These are phyloP conservation scores for Amylocarpus encephaloides DNA, from an alignment of 2,329 filamentous ascomycete genomes.

Conservation along the genomic window DNA sequence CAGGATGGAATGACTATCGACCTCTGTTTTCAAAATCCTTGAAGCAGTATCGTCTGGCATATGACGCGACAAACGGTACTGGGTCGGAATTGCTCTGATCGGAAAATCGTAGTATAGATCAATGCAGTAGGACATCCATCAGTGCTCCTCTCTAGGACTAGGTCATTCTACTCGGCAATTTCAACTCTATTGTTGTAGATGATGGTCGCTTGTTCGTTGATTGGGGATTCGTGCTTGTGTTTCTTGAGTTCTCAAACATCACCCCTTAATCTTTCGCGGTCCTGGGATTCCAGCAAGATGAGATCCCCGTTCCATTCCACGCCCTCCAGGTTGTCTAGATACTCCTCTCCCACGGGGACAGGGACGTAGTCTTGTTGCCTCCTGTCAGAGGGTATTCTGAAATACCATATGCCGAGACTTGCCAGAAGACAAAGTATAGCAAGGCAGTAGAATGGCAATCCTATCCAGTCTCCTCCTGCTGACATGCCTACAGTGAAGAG, in stretches of 20 bases:
- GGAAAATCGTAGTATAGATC: not conserved
- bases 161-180: too few relatives aligned
- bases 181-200: too few relatives aligned
- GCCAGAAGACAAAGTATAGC: slow-evolving; percentile 12
- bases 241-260: not conserved
- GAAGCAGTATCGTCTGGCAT: slow-evolving; percentile 10
- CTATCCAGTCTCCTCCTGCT: slow-evolving; percentile 23
- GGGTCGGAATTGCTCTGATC: not conserved
- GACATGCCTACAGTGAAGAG: slow-evolving; percentile 24
- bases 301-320: slow-evolving; percentile 1
- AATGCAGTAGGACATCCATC: not conserved
- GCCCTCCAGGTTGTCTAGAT: slow-evolving; percentile 2
- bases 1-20: slow-evolving; percentile 13
- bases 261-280: not conserved
- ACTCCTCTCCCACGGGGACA: slow-evolving; percentile 10
- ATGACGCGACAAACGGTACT: slow-evolving; percentile 1
- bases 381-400: slow-evolving; percentile 11
- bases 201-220: too few relatives aligned
- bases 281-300: not conserved
- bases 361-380: not conserved
- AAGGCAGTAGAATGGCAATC: slow-evolving; percentile 24
- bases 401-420: slow-evolving; percentile 18
- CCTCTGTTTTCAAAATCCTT: slow-evolving; percentile 11
- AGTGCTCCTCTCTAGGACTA: too few relatives aligned
- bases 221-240: not conserved